Evolutionary conservation across 768 basidiomycete species (phyloP), one percentile per base, ranked within the genome.

Genomic region (Tremella yokohamensis): DNA sequence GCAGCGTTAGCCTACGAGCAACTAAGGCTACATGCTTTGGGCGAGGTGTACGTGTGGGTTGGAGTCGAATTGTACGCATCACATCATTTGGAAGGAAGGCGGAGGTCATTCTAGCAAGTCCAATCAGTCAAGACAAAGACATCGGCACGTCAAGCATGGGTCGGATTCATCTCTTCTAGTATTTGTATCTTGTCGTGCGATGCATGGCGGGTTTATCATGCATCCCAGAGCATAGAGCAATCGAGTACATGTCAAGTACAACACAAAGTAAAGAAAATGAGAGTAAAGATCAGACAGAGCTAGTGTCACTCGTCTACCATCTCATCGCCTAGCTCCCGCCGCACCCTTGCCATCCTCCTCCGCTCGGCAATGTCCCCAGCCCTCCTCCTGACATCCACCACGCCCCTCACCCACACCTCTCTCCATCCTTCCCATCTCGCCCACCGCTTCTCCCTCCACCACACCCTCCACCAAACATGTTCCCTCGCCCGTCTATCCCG

Each of bases 391-490:
- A 63, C 34, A 19, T 42, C 52, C 38, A 64, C 37, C 57, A 62
- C 57, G 3, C 50, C 16, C 19, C 70, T 61, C 20, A 62, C 40
- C 16, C 57, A 18, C 9, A 68, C 48, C 45, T 68, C 65, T 22
- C 51, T 54, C 66, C 65, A 70, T 16, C 69, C 69, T 15, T 55
- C 50, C 8, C 49, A 4, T 8, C 26, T 52, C 48, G 24, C 62
- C 58, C 62, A 66, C 45, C 68, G 59, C 52, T 54, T 50, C 25
- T 62, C 61, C 20, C 59, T 61, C 22, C 61, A 39, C 67, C 65
- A 68, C 1, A 54, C 29, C 13, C 53, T 49, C 26, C 49, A 61
- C 65, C 70, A 68, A 18, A 20, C 29, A 38, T 40, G 40, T 29
- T 62, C 49, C 52, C 53, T 34, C 52, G 29, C 49, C 40, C 55